A percentile compares a stretch with the other conserved stretches of the same genome.
Evolutionary conservation across 2,329 filamentous ascomycete species (phyloP).

Genomic region (Penicillium sp.): DNA sequence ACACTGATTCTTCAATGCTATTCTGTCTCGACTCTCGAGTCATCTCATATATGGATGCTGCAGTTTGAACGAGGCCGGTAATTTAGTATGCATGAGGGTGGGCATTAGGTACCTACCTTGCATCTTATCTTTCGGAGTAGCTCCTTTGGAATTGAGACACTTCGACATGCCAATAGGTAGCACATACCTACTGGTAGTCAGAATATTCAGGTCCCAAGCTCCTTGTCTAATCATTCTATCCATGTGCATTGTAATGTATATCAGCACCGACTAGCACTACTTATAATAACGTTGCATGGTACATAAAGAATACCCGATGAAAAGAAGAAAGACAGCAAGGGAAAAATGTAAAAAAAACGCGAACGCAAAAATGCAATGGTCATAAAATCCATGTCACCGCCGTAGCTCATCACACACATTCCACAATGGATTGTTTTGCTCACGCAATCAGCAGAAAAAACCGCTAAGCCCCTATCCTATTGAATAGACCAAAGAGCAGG

Average conservation of each 20-base stretch:
- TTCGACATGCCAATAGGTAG: too few species aligned
- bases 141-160: too few species aligned
- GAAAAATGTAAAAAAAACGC: not conserved
- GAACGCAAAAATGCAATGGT: slow-evolving; percentile 18
- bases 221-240: not conserved
- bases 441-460: not conserved
- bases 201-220: not conserved
- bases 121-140: too few species aligned
- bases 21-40: slow-evolving; percentile 12
- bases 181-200: not conserved
- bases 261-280: not conserved
- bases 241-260: slow-evolving; percentile 2
- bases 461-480: too few species aligned
- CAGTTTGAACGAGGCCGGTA: slow-evolving; percentile 18
- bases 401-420: slow-evolving; percentile 7
- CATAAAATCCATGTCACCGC: slow-evolving; percentile 18
- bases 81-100: slow-evolving; percentile 21
- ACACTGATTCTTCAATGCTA: not conserved
- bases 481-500: too few species aligned
- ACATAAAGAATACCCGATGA: not conserved
- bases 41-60: slow-evolving; percentile 22
- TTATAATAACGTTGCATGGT: not conserved
- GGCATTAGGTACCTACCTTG: too few species aligned
- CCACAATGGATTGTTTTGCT: not conserved
- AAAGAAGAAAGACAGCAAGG: not conserved